phyloP scores from a whole-genome alignment of 192 early-diverging fungal species.

The Coemansia sp. region DNA sequence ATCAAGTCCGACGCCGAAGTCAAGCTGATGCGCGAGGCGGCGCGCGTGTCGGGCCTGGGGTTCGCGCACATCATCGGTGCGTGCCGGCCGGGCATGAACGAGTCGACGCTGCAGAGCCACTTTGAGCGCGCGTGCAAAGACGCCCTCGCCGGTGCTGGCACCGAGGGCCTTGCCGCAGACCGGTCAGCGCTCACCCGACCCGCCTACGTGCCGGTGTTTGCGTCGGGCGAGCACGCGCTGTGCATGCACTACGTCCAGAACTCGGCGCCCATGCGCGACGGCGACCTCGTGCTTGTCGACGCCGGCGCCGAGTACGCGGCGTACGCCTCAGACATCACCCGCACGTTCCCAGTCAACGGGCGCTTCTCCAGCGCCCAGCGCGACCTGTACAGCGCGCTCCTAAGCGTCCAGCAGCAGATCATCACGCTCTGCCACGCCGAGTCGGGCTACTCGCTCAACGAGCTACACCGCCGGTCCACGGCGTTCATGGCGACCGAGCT shows the following conservation, averaged over 20 bases:
- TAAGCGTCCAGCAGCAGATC: slow-evolving; percentile 79
- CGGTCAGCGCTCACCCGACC: slow-evolving; percentile 45
- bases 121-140: slow-evolving; percentile 66
- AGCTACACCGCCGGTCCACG: slow-evolving; percentile 75
- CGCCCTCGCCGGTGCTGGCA: slow-evolving; percentile 37
- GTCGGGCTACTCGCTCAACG: slow-evolving; percentile 63
- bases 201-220: slow-evolving; percentile 96
- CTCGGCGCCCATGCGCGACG: slow-evolving; percentile 57
- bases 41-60: slow-evolving; percentile 72
- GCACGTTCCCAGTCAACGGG: slow-evolving; percentile 91
- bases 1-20: slow-evolving; percentile 79
- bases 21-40: slow-evolving; percentile 70
- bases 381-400: slow-evolving; percentile 79
- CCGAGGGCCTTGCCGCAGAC: slow-evolving; percentile 50
- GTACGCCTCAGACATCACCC: slow-evolving; percentile 90
- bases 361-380: slow-evolving; percentile 75
- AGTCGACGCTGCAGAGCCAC: slow-evolving; percentile 71
- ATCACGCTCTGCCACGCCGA: slow-evolving; percentile 61
- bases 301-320: slow-evolving; percentile 84
- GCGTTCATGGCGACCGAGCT: slow-evolving; percentile 68
- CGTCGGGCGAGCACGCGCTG: slow-evolving; percentile 84
- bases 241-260: slow-evolving; percentile 96
- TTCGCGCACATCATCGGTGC: slow-evolving; percentile 76
- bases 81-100: slow-evolving; percentile 66
- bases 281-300: slow-evolving; percentile 86